Evolutionary conservation across 208 protist genomes (phyloP).

Genomic region (Leishmania guyanensis): DNA sequence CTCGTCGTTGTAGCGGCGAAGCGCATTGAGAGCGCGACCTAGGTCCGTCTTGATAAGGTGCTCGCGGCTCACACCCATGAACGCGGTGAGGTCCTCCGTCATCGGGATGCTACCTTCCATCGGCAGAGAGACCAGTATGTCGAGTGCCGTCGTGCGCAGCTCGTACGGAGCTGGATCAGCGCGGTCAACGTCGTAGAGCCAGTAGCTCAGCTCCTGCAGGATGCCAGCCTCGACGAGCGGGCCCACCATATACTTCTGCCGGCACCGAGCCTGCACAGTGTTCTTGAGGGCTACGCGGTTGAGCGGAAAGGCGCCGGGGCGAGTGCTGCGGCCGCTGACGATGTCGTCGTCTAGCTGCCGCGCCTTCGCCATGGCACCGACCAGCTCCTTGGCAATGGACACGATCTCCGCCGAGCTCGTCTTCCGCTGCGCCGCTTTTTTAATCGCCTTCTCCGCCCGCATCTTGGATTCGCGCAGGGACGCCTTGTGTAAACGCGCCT

Average conservation of each 20-base stretch:
- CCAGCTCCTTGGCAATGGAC: slow-evolving; percentile 29
- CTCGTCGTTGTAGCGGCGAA: slow-evolving; percentile 62
- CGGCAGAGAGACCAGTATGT: slow-evolving; percentile 71
- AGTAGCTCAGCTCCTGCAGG: slow-evolving; percentile 78
- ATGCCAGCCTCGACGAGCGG: slow-evolving; percentile 70
- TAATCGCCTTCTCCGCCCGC: slow-evolving; percentile 25
- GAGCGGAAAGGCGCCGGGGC: slow-evolving; percentile 42
- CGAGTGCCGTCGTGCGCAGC: slow-evolving; percentile 71
- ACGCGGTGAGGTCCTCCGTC: slow-evolving; percentile 57
- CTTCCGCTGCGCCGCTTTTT: slow-evolving; percentile 20
- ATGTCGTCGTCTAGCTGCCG: slow-evolving; percentile 32
- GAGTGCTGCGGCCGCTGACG: slow-evolving; percentile 20
- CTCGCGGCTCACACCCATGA: slow-evolving; percentile 68
- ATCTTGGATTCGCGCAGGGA: slow-evolving; percentile 23
- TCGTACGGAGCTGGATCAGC: slow-evolving; percentile 64
- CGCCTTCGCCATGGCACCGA: slow-evolving; percentile 33
- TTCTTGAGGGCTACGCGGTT: slow-evolving; percentile 54
- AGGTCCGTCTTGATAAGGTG: slow-evolving; percentile 71
- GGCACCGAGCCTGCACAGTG: slow-evolving; percentile 52
- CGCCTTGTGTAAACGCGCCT: slow-evolving; percentile 23
- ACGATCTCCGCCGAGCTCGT: slow-evolving; percentile 20
- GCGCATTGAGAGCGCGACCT: slow-evolving; percentile 66
- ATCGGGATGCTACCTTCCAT: slow-evolving; percentile 43
- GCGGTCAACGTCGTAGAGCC: slow-evolving; percentile 69
- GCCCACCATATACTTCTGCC: slow-evolving; percentile 38